Base-by-base conservation (phyloP, 768 basidiomycete genomes). In the Tricholoma sp. region DNA sequence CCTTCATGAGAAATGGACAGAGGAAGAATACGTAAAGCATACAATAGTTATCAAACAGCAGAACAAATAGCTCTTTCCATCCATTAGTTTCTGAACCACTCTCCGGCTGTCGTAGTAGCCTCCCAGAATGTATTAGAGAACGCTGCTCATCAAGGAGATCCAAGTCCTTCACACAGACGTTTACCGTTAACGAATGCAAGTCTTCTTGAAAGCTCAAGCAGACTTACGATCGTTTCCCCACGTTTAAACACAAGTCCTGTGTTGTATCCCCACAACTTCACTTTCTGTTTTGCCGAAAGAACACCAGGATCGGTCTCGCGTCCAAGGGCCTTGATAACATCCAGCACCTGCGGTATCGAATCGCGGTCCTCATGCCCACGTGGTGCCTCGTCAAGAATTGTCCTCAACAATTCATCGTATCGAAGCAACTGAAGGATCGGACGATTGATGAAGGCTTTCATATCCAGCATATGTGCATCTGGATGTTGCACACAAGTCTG, bases 41-140 rank as follows among this genome's bases (percentile, higher is more conserved):
- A 94, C 94, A 69, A 64, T 97, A 99, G 66, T 98, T 94, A 67
- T 99, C 97, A 67, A 99, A 97, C 4, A 99, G 75, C 55, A 98
- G 76, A 2, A 95, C 87, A 61, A 88, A 90, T 1, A 95, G 75
- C 63, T 98, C 94, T 18, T 82, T 83, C 88, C 91, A 94, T 39
- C 84, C 88, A 59, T 76, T 86, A 80, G 83, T 83, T 67, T 88
- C 86, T 59, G 89, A 80, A 18, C 85, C 86, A 18, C 83, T 84
- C 39, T 96, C 94, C 4, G 91, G 88, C 60, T 93, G 91, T 49
- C 93, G 81, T 46, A 89, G 75, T 19, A 98, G 71, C 62, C 86
- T 90, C 7, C 94, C 87, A 1, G 88, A 83, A 63, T 94, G 85
- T 27, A 96, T 86, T 50, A 98, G 73, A 19, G 89, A 88, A 6